Evolutionary conservation across 805 yeast species (phyloP).

Genomic region (Kodamaea restingae): DNA sequence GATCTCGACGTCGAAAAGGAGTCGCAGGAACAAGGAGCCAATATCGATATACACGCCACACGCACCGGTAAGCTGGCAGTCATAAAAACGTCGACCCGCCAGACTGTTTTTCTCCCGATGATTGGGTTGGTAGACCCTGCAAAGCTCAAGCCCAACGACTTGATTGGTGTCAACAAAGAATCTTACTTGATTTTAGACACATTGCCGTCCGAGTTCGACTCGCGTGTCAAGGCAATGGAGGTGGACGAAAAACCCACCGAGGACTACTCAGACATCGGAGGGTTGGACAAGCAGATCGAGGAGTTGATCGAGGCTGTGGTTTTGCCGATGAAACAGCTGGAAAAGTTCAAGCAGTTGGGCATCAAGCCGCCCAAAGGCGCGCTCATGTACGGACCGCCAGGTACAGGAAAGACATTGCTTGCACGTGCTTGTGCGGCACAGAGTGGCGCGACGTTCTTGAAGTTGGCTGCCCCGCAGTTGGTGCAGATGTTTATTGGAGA

Average conservation of each 20-base stretch:
- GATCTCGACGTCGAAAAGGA: conserved; percentile 83
- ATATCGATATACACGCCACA: conserved; percentile 86
- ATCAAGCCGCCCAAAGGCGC: conserved; percentile 62
- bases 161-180: conserved; percentile 97
- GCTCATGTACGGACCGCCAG: conserved; percentile 48
- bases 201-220: conserved; percentile 94
- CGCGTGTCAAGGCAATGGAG: conserved; percentile 98
- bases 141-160: conserved; percentile 91
- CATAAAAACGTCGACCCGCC: conserved; percentile 94
- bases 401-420: conserved; percentile 44
- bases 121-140: conserved; percentile 93
- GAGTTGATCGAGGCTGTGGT: conserved; percentile 98
- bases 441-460: conserved; percentile 43
- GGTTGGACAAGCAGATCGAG: conserved; percentile 96
- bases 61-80: conserved; percentile 97
- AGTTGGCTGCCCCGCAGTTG: conserved; percentile 44
- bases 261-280: conserved; percentile 96
- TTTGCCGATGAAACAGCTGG: conserved; percentile 97
- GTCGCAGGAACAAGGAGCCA: conserved; percentile 89
- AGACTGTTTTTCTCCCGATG: conserved; percentile 92
- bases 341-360: conserved; percentile 89
- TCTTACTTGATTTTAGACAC: conserved; percentile 90
- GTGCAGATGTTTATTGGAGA: conserved; percentile 48
- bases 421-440: conserved; percentile 49
- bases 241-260: conserved; percentile 99